phyloP scores from a whole-genome alignment of 2,329 filamentous ascomycete genomes.

The Diaporthe nobilis region DNA sequence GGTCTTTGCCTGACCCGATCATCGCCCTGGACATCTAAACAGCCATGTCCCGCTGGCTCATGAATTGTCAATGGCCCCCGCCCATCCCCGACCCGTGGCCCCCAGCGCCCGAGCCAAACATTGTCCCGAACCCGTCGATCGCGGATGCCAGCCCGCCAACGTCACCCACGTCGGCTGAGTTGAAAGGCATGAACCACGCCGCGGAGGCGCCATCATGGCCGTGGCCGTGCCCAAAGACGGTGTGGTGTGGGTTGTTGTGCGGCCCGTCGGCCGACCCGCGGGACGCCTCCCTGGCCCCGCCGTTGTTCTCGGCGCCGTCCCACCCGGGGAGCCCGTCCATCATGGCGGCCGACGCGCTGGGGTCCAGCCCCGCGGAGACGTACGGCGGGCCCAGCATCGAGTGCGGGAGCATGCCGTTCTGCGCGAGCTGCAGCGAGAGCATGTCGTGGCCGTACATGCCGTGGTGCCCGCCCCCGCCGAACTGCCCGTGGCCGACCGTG shows the following conservation, averaged over 20 bases:
- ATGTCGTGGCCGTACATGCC: constrained; percentile 67
- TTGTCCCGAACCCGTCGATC: constrained; percentile 63
- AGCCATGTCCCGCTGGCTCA: background rate
- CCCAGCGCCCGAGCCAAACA: constrained; percentile 61
- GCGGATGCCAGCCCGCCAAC: constrained; percentile 57
- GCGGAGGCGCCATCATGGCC: constrained; percentile 66
- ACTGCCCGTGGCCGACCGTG: constrained; percentile 53
- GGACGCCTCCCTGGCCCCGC: constrained; percentile 48
- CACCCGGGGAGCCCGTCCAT: constrained; percentile 60
- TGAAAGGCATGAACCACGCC: constrained; percentile 95
- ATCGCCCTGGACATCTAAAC: background rate
- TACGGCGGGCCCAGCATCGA: constrained; percentile 61
- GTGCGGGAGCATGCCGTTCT: constrained; percentile 72
- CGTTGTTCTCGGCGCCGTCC: constrained; percentile 54
- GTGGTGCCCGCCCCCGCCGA: constrained; percentile 53
- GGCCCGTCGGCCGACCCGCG: constrained; percentile 35
- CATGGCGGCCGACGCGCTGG: constrained; percentile 52
- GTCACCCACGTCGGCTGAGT: constrained; percentile 76
- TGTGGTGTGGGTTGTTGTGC: constrained; percentile 45
- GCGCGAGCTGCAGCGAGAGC: constrained; percentile 66
- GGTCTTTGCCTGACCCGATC: background rate
- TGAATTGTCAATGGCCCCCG: constrained; percentile 44
- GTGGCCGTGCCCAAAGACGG: constrained; percentile 51
- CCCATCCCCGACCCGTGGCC: constrained; percentile 46
- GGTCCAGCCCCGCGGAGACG: constrained; percentile 61